phyloP scores from a whole-genome alignment of 768 basidiomycete genomes.

The Pulveroboletus sp. region DNA sequence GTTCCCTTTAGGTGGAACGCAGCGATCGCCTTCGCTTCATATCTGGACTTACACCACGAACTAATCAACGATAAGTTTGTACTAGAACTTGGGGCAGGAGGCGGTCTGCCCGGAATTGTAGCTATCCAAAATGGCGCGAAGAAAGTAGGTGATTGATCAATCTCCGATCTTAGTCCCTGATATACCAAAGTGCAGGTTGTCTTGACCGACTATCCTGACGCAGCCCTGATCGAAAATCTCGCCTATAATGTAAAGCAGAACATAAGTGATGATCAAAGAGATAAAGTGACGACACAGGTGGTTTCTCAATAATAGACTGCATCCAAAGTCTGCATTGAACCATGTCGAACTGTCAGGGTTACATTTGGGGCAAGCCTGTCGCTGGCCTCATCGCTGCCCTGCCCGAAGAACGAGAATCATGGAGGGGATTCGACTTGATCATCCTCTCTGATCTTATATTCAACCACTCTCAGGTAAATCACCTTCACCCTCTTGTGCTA shows the following conservation, averaged over 20 bases:
- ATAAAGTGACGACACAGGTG: slow-evolving; percentile 33
- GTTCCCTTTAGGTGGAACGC: slow-evolving; percentile 69
- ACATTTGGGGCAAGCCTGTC: slow-evolving; percentile 73
- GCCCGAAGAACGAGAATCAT: slow-evolving; percentile 15
- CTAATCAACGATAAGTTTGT: slow-evolving; percentile 49
- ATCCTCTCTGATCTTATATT: slow-evolving; percentile 92
- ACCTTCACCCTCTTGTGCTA: neutral
- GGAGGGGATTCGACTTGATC: slow-evolving; percentile 63
- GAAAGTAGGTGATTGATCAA: slow-evolving; percentile 40
- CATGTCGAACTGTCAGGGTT: slow-evolving; percentile 47
- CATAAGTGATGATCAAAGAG: slow-evolving; percentile 25
- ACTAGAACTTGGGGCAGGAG: slow-evolving; percentile 92
- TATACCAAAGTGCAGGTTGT: slow-evolving; percentile 58
- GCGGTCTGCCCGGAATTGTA: slow-evolving; percentile 81
- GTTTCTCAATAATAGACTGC: slow-evolving; percentile 27
- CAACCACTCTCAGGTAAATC: slow-evolving; percentile 82
- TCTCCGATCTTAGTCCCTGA: no score
- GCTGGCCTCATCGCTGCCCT: slow-evolving; percentile 27
- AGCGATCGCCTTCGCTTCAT: slow-evolving; percentile 64
- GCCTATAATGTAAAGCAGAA: slow-evolving; percentile 63
- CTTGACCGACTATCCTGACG: slow-evolving; percentile 91
- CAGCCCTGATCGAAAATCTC: slow-evolving; percentile 70
- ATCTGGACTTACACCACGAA: slow-evolving; percentile 52
- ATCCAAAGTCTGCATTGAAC: slow-evolving; percentile 16
- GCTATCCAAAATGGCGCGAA: slow-evolving; percentile 64